phyloP scores from a whole-genome alignment of 73 alveolate genomes.

The Tetrahymena malaccensis region DNA sequence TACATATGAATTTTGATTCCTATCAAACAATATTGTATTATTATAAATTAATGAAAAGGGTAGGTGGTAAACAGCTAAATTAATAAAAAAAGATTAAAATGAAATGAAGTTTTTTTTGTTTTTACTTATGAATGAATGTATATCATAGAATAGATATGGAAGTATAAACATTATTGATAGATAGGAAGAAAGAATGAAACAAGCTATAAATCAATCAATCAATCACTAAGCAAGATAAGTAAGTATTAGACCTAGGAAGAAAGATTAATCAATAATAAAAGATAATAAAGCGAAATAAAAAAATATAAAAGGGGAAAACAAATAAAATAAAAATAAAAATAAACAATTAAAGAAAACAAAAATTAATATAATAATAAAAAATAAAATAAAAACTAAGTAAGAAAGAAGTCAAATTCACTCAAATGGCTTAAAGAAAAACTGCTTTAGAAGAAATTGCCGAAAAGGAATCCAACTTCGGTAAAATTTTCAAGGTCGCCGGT shows the following conservation, averaged over 20 bases:
- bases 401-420: background rate
- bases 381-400: background rate
- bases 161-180: background rate
- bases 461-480: conserved; percentile 33
- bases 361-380: background rate
- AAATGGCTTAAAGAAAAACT: conserved; percentile 19
- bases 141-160: background rate
- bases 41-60: background rate
- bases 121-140: background rate
- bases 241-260: background rate
- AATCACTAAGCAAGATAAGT: background rate
- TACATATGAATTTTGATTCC: background rate
- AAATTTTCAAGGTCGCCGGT: conserved; percentile 46
- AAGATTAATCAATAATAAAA: background rate
- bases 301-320: background rate
- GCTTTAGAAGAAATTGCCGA: conserved; percentile 38
- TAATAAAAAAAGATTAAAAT: background rate
- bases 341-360: background rate
- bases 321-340: background rate
- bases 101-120: background rate
- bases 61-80: background rate
- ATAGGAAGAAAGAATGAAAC: background rate
- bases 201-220: background rate
- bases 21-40: background rate
- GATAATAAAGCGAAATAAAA: background rate